Conservation (phyloP, 208 protist species). For the Endotrypanum monterogeii region DNA sequence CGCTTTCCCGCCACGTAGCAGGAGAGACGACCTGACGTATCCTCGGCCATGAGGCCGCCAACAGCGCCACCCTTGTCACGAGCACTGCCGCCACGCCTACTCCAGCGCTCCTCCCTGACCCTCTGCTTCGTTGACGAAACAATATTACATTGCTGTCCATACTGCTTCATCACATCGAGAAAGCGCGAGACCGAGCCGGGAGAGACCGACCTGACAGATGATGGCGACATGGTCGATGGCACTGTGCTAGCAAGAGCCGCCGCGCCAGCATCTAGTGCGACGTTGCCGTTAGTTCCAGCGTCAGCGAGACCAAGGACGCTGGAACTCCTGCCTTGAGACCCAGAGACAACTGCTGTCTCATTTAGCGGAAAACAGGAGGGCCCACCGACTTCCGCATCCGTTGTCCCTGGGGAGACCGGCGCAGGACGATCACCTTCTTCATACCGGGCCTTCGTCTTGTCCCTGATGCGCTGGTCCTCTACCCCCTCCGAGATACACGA, state of each 20-base stretch:
- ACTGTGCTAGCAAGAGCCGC: background rate
- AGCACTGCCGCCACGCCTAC: slow-evolving; percentile 17
- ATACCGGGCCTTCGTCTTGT: background rate
- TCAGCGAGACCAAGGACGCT: slow-evolving; percentile 22
- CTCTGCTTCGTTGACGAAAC: slow-evolving; percentile 20
- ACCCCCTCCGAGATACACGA: background rate
- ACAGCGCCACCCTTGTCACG: slow-evolving; percentile 3
- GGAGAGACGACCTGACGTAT: slow-evolving; percentile 60
- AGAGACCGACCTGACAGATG: background rate
- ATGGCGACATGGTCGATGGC: background rate
- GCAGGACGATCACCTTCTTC: background rate
- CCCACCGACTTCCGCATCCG: background rate
- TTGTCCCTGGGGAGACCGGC: background rate
- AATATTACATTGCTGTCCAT: slow-evolving; percentile 31
- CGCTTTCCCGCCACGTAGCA: slow-evolving; percentile 58
- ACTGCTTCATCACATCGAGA: slow-evolving; percentile 51
- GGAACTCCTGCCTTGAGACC: background rate
- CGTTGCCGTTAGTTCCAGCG: background rate
- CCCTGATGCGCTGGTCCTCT: background rate
- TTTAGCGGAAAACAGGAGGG: background rate
- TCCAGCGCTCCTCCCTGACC: slow-evolving; percentile 31
- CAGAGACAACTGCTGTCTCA: background rate
- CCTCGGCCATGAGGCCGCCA: slow-evolving; percentile 58
- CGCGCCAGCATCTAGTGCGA: background rate
- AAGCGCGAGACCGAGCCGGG: slow-evolving; percentile 57